Evolutionary conservation across 1,139 yeast genomes (phyloP).

Genomic region (Wickerhamomyces sp.): DNA sequence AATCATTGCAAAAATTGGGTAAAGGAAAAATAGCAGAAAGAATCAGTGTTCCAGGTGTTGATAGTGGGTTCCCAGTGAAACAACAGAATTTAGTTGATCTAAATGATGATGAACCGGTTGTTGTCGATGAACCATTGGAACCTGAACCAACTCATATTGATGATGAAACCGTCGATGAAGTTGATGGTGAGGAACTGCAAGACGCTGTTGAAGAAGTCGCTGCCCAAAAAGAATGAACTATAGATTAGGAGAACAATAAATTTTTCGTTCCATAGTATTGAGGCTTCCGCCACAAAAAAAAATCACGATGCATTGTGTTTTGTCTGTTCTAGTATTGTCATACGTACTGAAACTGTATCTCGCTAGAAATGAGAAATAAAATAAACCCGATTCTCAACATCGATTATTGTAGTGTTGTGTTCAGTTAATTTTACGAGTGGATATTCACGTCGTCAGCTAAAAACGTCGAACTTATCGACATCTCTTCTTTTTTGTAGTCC

Average conservation of each 20-base stretch:
- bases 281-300: too few species aligned
- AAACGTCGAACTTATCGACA: conserved; percentile 45
- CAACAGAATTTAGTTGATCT: conserved; percentile 33
- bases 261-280: too few species aligned
- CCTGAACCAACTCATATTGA: conserved; percentile 13
- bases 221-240: too few species aligned
- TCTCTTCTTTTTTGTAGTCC: conserved; percentile 45
- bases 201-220: conserved; percentile 16
- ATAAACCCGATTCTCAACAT: too few species aligned
- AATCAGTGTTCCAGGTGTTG: conserved; percentile 37
- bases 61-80: conserved; percentile 23
- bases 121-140: neutral
- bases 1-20: conserved; percentile 43
- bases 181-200: conserved; percentile 20
- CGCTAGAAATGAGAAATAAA: too few species aligned
- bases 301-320: too few species aligned
- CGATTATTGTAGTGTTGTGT: too few species aligned
- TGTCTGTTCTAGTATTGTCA: too few species aligned
- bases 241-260: too few species aligned
- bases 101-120: conserved; percentile 14
- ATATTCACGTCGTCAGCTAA: conserved; percentile 25
- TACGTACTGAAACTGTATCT: too few species aligned
- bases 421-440: too few species aligned
- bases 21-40: conserved; percentile 59
- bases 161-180: conserved; percentile 17